phyloP scores from a whole-genome alignment of 306 rosid genomes.

The Heteromeles arbutifolia region DNA sequence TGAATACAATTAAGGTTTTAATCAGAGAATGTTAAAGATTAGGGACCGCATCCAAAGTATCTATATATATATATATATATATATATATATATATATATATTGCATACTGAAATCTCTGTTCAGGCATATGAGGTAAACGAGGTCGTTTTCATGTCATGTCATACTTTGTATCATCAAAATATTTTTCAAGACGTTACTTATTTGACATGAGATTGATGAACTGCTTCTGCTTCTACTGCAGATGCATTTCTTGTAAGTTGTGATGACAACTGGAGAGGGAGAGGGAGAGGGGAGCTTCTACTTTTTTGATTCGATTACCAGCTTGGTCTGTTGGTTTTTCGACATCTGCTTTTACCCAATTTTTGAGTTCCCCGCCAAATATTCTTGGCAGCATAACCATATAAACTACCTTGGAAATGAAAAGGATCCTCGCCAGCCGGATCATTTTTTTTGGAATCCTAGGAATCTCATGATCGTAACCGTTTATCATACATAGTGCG shows the following conservation, averaged over 20 bases:
- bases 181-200: background rate
- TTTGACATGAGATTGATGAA: background rate
- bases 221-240: background rate
- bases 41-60: too few species aligned
- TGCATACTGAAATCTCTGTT: background rate
- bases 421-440: too few species aligned
- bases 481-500: accelerated
- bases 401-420: background rate
- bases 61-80: too few species aligned
- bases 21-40: too few species aligned
- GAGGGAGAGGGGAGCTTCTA: background rate
- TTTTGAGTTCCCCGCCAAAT: background rate
- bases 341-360: background rate
- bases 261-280: background rate
- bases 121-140: background rate
- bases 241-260: background rate
- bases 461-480: accelerated
- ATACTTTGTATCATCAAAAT: background rate
- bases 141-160: conserved; percentile 1
- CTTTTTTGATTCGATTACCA: background rate
- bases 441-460: too few species aligned
- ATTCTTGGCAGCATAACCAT: background rate
- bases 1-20: too few species aligned
- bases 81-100: too few species aligned
- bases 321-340: background rate